phyloP scores from a whole-genome alignment of 78 protist species.

The Protostelium mycophagum region DNA sequence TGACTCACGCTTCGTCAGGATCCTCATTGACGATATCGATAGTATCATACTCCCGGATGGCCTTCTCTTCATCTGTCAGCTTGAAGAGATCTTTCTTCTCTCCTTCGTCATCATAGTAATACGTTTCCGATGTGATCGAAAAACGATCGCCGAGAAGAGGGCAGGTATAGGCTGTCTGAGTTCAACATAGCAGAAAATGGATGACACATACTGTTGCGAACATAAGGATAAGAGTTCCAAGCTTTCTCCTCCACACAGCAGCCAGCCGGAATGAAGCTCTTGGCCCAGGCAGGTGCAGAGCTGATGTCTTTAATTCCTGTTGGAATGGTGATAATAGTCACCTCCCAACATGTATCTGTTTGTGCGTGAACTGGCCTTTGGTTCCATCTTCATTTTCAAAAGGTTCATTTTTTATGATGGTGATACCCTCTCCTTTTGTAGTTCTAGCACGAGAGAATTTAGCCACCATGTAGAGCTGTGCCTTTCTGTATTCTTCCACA shows the following conservation, averaged over 20 bases:
- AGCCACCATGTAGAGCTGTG: slow-evolving; percentile 55
- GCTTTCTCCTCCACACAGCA: slow-evolving; percentile 70
- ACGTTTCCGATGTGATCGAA: slow-evolving; percentile 48
- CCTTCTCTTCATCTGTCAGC: not conserved
- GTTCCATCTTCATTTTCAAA: slow-evolving; percentile 31
- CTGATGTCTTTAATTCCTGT: not conserved
- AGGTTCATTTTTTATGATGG: slow-evolving; percentile 43
- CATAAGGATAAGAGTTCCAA: slow-evolving; percentile 88
- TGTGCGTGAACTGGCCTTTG: slow-evolving; percentile 54
- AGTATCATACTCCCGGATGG: not conserved
- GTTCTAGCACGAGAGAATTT: slow-evolving; percentile 23
- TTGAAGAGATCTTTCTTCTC: slow-evolving; percentile 34
- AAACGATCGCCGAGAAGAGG: slow-evolving; percentile 62
- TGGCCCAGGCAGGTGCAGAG: not conserved
- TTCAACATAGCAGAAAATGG: slow-evolving; percentile 6
- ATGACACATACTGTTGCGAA: slow-evolving; percentile 56
- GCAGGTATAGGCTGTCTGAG: slow-evolving; percentile 15
- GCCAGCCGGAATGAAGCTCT: not conserved
- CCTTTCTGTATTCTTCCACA: slow-evolving; percentile 19
- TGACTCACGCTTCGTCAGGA: not conserved
- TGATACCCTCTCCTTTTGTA: slow-evolving; percentile 48
- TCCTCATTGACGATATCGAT: not conserved
- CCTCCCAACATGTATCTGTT: slow-evolving; percentile 20
- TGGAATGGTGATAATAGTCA: not conserved
- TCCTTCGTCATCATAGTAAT: slow-evolving; percentile 52